Evolutionary conservation across 2,329 filamentous ascomycete genomes (phyloP).

Genomic region (Monilinia laxa): DNA sequence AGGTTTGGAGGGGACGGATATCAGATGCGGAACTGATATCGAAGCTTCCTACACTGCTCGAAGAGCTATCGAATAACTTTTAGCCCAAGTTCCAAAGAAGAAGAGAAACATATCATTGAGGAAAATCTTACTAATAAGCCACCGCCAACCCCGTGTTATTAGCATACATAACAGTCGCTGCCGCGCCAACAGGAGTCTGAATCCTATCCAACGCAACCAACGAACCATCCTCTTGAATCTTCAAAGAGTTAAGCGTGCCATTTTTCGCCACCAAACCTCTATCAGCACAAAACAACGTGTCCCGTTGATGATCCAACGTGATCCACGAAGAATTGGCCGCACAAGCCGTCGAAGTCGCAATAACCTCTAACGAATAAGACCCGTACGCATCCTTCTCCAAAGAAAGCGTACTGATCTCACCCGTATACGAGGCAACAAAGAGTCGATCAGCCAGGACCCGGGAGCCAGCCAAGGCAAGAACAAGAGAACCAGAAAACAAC

Average conservation of each 20-base stretch:
- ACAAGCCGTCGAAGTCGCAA: constrained; percentile 3
- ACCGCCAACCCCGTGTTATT: constrained; percentile 6
- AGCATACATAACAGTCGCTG: constrained; percentile 3
- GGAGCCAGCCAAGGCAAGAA: background rate
- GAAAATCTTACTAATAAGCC: constrained; percentile 5
- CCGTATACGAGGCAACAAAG: constrained; percentile 10
- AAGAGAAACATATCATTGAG: background rate
- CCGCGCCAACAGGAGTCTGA: background rate
- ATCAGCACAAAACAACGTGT: constrained; percentile 11
- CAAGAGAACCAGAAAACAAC: constrained; percentile 1
- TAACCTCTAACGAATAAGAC: background rate
- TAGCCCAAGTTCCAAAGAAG: background rate
- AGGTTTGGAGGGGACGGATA: constrained; percentile 7
- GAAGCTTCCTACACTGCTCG: constrained; percentile 2
- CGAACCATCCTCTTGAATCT: constrained; percentile 7
- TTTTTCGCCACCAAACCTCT: background rate
- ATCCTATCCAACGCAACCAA: constrained; percentile 9
- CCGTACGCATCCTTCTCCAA: background rate
- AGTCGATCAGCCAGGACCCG: constrained; percentile 1
- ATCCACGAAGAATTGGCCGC: constrained; percentile 10
- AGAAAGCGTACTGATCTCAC: background rate
- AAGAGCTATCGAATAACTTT: background rate
- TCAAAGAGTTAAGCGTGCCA: constrained; percentile 12
- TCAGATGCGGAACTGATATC: background rate
- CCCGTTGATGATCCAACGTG: background rate